phyloP scores from a whole-genome alignment of 2,329 filamentous ascomycete genomes.

The Epichloe hybrida region DNA sequence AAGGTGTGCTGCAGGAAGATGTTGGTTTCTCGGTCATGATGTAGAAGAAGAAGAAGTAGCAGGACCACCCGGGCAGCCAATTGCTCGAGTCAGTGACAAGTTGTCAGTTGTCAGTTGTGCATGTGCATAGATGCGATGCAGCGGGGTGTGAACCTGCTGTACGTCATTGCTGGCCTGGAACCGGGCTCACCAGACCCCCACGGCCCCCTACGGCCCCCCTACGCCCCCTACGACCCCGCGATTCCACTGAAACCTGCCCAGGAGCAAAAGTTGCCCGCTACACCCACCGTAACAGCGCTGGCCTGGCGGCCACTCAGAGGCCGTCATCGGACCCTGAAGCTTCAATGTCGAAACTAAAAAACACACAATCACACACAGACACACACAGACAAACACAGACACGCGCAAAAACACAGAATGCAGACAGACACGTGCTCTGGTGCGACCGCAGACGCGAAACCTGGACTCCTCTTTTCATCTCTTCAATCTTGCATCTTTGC shows the following conservation, averaged over 20 bases:
- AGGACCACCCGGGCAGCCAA: too few relatives aligned
- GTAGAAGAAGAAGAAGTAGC: background rate
- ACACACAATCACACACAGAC: too few relatives aligned
- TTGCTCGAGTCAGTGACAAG: too few relatives aligned
- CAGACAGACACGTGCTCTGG: too few relatives aligned
- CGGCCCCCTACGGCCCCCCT: too few relatives aligned
- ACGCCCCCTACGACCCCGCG: background rate
- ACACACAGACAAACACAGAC: too few relatives aligned
- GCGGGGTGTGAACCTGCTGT: background rate
- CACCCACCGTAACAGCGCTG: background rate
- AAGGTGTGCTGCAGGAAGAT: conserved; percentile 17
- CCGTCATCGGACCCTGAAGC: background rate
- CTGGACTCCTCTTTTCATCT: background rate
- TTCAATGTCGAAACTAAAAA: background rate
- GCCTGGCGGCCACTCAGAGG: background rate
- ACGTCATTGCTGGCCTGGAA: background rate
- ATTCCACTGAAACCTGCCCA: background rate
- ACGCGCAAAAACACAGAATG: too few relatives aligned
- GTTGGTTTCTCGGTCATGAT: conserved; percentile 11
- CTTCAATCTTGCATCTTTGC: background rate
- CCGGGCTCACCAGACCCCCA: too few relatives aligned
- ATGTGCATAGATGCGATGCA: too few relatives aligned
- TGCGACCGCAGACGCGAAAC: background rate
- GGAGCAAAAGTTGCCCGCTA: background rate
- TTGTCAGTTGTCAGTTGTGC: too few relatives aligned